Conservation (phyloP, 106 monocot genomes). For the Apostasia ramifera region DNA sequence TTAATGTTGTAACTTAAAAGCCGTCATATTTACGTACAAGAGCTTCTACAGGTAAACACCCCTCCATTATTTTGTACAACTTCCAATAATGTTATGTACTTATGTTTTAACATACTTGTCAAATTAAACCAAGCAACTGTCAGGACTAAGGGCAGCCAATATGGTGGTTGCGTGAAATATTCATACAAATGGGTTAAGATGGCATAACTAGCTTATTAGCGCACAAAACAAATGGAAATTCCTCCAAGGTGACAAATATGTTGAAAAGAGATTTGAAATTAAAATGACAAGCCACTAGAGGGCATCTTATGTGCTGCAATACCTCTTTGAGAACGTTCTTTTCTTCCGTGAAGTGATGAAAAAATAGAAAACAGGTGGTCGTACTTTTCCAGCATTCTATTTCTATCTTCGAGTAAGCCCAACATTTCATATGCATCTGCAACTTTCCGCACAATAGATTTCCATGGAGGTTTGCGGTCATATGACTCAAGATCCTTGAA, state of each 20-base stretch:
- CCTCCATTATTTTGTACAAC: no score
- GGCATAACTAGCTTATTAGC: not conserved
- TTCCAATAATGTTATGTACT: not conserved
- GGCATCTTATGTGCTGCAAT: constrained; percentile 16
- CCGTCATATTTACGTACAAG: no score
- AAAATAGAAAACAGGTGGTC: constrained; percentile 32
- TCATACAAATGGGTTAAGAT: not conserved
- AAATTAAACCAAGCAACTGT: not conserved
- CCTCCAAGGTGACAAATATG: not conserved
- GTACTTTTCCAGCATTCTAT: constrained; percentile 62
- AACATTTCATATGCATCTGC: constrained; percentile 83
- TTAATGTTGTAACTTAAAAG: no score
- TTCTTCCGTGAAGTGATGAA: constrained; percentile 17
- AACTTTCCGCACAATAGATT: constrained; percentile 80
- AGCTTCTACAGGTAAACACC: no score
- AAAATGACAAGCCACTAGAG: not conserved
- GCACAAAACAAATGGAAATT: not conserved
- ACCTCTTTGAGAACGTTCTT: constrained; percentile 21
- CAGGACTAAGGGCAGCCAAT: not conserved
- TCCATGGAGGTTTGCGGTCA: constrained; percentile 68
- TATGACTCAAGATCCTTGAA: constrained; percentile 73
- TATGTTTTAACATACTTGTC: not conserved
- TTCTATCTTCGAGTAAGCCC: constrained; percentile 66
- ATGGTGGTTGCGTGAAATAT: not conserved
- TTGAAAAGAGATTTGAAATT: not conserved